These are phyloP conservation scores for Sugiyamaella castrensis DNA, from an alignment of 1,139 yeast genomes.

Conservation along the genomic window DNA sequence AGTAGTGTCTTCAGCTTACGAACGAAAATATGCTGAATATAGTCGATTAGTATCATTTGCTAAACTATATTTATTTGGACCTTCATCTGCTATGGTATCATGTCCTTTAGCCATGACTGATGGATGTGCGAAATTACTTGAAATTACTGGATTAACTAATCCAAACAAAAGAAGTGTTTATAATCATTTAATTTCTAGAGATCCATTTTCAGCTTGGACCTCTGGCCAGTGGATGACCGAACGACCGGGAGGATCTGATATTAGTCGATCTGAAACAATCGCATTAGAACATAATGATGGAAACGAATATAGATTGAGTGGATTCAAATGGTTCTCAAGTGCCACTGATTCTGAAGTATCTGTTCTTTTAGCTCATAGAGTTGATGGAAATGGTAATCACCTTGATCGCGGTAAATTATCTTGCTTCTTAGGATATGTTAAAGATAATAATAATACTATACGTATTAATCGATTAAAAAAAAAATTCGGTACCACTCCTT, in stretches of 20 bases:
- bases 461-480: constrained; percentile 33
- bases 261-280: constrained; percentile 33
- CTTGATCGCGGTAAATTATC: constrained; percentile 25
- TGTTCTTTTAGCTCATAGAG: constrained; percentile 30
- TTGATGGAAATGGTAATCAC: constrained; percentile 10
- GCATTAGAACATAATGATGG: constrained; percentile 16
- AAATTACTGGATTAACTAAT: constrained; percentile 22
- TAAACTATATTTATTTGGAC: constrained; percentile 30
- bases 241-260: constrained; percentile 37
- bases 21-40: constrained; percentile 25
- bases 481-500: constrained; percentile 35
- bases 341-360: constrained; percentile 36
- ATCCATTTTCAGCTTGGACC: constrained; percentile 32
- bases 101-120: constrained; percentile 39
- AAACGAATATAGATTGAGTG: constrained; percentile 25
- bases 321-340: constrained; percentile 38
- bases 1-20: constrained; percentile 32
- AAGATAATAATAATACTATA: constrained; percentile 24
- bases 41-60: constrained; percentile 32
- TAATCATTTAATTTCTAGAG: constrained; percentile 28
- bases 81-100: constrained; percentile 34
- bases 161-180: constrained; percentile 20
- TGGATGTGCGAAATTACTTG: constrained; percentile 36
- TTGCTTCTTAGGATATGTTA: constrained; percentile 33
- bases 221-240: constrained; percentile 40